phyloP scores from a whole-genome alignment of 441 rosid species.

The Gossypium lobatum region DNA sequence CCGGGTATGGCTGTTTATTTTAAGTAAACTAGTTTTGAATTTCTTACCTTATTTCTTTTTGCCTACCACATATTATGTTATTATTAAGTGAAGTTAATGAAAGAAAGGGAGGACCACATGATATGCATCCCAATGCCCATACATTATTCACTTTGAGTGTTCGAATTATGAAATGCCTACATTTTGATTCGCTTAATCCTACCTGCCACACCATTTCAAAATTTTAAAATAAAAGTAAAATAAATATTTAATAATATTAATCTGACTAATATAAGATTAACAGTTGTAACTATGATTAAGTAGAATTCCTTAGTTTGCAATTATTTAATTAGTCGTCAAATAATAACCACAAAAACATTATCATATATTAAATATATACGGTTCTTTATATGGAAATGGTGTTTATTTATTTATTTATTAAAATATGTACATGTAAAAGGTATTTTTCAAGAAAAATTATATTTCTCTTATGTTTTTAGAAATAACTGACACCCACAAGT shows the following conservation, averaged over 20 bases:
- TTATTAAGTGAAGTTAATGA: neutral
- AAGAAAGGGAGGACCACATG: neutral
- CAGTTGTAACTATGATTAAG: neutral
- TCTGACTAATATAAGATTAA: neutral
- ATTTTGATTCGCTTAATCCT: slow-evolving; percentile 26
- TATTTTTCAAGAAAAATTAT: too few species aligned
- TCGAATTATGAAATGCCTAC: neutral
- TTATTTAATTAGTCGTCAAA: neutral
- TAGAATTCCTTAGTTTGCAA: neutral
- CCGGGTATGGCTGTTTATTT: slow-evolving; percentile 36
- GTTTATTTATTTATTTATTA: too few species aligned
- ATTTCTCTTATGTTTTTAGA: too few species aligned
- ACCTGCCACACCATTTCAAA: slow-evolving; percentile 14
- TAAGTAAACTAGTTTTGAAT: neutral
- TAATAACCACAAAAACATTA: neutral
- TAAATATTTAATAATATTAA: neutral
- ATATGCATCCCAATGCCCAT: neutral
- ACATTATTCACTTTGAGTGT: neutral
- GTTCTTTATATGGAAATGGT: too few species aligned
- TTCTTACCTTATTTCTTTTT: neutral
- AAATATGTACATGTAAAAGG: too few species aligned
- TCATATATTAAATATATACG: neutral
- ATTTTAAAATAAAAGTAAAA: neutral
- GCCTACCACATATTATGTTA: neutral
- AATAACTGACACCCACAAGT: too few species aligned